A percentile compares a stretch with the other conserved stretches of the same genome.
phyloP scores from a whole-genome alignment of 2,329 filamentous ascomycete species.

The Mycosphaerella arachidis region DNA sequence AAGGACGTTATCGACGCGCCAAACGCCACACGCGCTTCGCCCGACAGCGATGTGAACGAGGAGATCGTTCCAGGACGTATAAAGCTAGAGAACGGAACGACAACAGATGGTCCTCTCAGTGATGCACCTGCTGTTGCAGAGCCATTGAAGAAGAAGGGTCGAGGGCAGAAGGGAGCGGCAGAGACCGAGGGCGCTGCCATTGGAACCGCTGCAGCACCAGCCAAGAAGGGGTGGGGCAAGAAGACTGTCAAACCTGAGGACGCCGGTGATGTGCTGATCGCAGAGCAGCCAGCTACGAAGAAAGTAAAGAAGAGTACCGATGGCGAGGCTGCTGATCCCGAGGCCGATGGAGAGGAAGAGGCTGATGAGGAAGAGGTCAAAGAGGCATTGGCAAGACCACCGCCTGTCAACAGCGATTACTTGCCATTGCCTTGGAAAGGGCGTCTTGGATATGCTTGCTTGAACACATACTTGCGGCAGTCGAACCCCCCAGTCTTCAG shows the following conservation, averaged over 20 bases:
- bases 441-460: conserved; percentile 81
- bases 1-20: conserved; percentile 41
- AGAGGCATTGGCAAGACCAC: conserved; percentile 58
- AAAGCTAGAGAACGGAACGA: conserved; percentile 18
- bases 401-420: conserved; percentile 75
- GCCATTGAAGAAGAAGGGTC: conserved; percentile 26
- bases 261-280: conserved; percentile 11
- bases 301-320: conserved; percentile 24
- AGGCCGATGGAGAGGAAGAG: conserved; percentile 50
- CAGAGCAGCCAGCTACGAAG: conserved; percentile 18
- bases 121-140: conserved; percentile 34
- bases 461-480: conserved; percentile 84
- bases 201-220: conserved; percentile 5
- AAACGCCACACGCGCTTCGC: conserved; percentile 41
- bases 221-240: conserved; percentile 11
- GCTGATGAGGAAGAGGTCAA: conserved; percentile 55
- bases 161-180: conserved; percentile 15
- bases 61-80: conserved; percentile 26
- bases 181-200: conserved; percentile 10
- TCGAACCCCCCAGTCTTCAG: conserved; percentile 82
- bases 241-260: conserved; percentile 19
- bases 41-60: conserved; percentile 37
- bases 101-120: conserved; percentile 33
- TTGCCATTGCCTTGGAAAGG: conserved; percentile 89
- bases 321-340: conserved; percentile 42